Base-by-base conservation (phyloP, 1,139 yeast species). In the Hansenula sp. region DNA sequence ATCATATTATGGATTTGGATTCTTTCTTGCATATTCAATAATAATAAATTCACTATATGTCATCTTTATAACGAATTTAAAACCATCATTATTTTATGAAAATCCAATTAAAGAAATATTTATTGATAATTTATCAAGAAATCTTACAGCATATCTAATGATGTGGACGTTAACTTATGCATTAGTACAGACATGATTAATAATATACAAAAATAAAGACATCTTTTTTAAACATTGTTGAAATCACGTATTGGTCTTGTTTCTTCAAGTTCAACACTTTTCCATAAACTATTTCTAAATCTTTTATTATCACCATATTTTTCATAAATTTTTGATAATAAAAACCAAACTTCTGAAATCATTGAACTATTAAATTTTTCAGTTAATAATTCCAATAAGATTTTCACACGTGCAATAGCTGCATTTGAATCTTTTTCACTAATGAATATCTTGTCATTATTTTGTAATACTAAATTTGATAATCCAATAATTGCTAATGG, bases 91-190 rank as follows among this genome's bases (percentile, higher is more conserved):
- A 38, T 85, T 70, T 60, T 85, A 73, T 55, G 61, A 65, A 25
- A 67, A 60, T 30, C 85, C 89, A 0, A n/a, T 74, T 3, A 69
- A 67, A 32, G 82, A 78, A 42, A 62, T 87, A 0, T 72, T 80
- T 45, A 40, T 81, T 4, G 77, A 71, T 35, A 78, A 82, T 14
- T 47, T 84, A 6, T 64, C 76, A 16, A 65, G 80, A 30, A 80
- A 80, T 43, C 55, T 83, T 14, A 77, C 90, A 3, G 87, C 92
- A 16, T 87, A 68, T 55, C 69, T 84, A 22, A 82, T 87, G 82
- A 79, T 84, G 70, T 87, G 96, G 96, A 84, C 95, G 49, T 68
- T 87, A 56, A 76, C 82, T 35, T 82, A 77, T 62, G 94, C 92
- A 0, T 64, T 87, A 51, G 68, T 71, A 10, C 71, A 69, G 37